Evolutionary conservation across 352 stramenopile genomes (phyloP).

Genomic region (Pythium guiyangense): DNA sequence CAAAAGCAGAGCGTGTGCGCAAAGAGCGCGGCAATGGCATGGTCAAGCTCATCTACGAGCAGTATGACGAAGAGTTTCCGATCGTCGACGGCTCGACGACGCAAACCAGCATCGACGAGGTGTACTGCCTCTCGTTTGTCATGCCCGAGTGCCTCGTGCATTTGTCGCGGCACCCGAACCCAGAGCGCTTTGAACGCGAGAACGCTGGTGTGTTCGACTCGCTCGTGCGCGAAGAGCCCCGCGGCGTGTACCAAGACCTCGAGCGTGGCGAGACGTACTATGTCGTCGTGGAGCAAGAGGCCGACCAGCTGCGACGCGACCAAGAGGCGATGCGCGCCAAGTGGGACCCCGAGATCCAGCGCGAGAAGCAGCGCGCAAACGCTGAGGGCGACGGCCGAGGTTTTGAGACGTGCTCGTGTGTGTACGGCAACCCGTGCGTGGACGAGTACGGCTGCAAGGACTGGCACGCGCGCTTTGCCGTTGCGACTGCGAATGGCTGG

Average conservation of each 20-base stretch:
- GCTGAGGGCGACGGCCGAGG: slow-evolving; percentile 54
- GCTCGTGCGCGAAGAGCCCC: slow-evolving; percentile 62
- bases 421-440: slow-evolving; percentile 88
- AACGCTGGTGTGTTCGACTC: slow-evolving; percentile 47
- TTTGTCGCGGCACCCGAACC: slow-evolving; percentile 43
- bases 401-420: slow-evolving; percentile 85
- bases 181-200: slow-evolving; percentile 50
- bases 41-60: slow-evolving; percentile 82
- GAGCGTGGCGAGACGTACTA: slow-evolving; percentile 70
- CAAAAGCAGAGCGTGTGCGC: slow-evolving; percentile 22
- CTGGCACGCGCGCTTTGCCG: slow-evolving; percentile 78
- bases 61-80: slow-evolving; percentile 82
- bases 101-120: slow-evolving; percentile 70
- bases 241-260: slow-evolving; percentile 64
- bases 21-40: slow-evolving; percentile 55
- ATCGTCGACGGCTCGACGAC: slow-evolving; percentile 77
- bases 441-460: slow-evolving; percentile 89
- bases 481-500: slow-evolving; percentile 87
- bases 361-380: slow-evolving; percentile 23
- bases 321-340: slow-evolving; percentile 56
- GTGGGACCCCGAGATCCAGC: slow-evolving; percentile 30
- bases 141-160: slow-evolving; percentile 86
- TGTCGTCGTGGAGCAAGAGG: slow-evolving; percentile 80
- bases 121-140: slow-evolving; percentile 86
- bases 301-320: slow-evolving; percentile 59